These are phyloP conservation scores for Russula foetens DNA, from an alignment of 768 basidiomycete genomes.

Conservation along the genomic window DNA sequence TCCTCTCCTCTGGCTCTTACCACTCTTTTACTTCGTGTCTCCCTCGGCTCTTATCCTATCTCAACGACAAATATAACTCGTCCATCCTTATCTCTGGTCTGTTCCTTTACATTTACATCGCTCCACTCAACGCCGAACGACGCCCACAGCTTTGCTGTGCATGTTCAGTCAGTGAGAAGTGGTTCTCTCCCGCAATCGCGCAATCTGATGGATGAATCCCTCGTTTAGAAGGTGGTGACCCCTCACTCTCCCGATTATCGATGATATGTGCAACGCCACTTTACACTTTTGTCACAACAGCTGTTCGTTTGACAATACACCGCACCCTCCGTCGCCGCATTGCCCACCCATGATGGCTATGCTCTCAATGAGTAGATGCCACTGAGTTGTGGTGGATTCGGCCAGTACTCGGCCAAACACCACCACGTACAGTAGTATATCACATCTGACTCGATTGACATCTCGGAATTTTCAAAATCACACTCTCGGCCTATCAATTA, in stretches of 20 bases:
- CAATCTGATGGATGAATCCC: neutral
- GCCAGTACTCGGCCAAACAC: too few relatives aligned
- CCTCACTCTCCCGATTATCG: neutral
- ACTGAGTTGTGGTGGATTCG: too few relatives aligned
- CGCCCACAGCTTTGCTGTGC: neutral
- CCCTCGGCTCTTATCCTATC: neutral
- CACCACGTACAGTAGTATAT: neutral
- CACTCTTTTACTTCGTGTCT: constrained; percentile 8
- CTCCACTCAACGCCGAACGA: neutral
- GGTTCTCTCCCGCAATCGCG: neutral
- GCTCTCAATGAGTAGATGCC: neutral
- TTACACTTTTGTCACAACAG: neutral
- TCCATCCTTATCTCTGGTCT: neutral
- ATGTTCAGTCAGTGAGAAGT: too few relatives aligned
- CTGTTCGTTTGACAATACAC: too few relatives aligned
- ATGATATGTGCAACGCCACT: neutral
- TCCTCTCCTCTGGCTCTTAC: neutral
- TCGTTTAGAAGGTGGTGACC: neutral
- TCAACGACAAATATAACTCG: neutral
- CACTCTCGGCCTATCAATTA: neutral
- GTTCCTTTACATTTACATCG: too few relatives aligned
- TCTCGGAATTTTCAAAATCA: neutral
- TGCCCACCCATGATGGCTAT: neutral
- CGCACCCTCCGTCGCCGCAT: neutral
- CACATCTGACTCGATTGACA: neutral